phyloP scores from a whole-genome alignment of 2,329 filamentous ascomycete genomes.

The Salinomyces thailandicus region DNA sequence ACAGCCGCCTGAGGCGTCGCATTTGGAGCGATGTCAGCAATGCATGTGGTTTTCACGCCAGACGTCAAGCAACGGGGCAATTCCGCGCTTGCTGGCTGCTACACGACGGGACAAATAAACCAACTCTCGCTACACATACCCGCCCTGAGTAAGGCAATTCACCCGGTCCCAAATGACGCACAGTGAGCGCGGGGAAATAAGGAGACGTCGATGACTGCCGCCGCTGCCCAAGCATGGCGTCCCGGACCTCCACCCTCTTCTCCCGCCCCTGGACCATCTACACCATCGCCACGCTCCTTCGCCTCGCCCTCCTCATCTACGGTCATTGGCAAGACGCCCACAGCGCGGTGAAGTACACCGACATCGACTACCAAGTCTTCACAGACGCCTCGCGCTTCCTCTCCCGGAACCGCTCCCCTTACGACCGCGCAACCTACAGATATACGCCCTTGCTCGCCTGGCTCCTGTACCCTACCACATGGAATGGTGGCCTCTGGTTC shows the following conservation, averaged over 20 bases:
- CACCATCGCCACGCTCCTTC: constrained; percentile 48
- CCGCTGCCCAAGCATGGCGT: too few relatives aligned
- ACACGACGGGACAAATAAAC: too few relatives aligned
- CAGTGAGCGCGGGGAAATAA: too few relatives aligned
- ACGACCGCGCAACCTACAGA: constrained; percentile 84
- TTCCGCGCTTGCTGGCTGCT: too few relatives aligned
- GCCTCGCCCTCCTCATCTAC: constrained; percentile 67
- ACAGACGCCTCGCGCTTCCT: constrained; percentile 83
- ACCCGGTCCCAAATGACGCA: too few relatives aligned
- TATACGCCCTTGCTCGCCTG: constrained; percentile 92
- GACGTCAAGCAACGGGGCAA: too few relatives aligned
- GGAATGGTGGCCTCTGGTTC: constrained; percentile 54
- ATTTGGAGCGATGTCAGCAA: too few relatives aligned
- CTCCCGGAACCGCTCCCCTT: constrained; percentile 59
- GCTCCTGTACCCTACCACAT: constrained; percentile 73
- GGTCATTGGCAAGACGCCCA: constrained; percentile 86
- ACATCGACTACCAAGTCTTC: constrained; percentile 98
- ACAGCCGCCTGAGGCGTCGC: too few relatives aligned
- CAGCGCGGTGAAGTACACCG: constrained; percentile 91
- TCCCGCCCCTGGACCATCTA: constrained; percentile 26
- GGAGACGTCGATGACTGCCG: too few relatives aligned
- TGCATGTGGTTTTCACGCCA: too few relatives aligned
- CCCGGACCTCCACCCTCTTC: constrained; percentile 4
- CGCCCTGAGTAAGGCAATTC: too few relatives aligned
- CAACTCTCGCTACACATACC: too few relatives aligned